phyloP scores from a whole-genome alignment of 257 asterid species.

The Solanum ahanhuiri region DNA sequence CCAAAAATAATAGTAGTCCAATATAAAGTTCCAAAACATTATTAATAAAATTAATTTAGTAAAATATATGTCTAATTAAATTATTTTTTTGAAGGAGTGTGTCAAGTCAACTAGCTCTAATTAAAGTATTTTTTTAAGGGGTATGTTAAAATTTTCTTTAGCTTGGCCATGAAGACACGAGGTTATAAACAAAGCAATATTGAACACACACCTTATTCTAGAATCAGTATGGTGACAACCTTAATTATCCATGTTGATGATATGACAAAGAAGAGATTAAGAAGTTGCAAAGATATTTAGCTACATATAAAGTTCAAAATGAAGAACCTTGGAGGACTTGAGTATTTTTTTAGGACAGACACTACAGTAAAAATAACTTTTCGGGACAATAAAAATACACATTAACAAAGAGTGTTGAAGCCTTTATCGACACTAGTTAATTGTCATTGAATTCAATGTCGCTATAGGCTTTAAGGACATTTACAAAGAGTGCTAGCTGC shows the following conservation, averaged over 20 bases:
- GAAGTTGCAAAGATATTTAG: not conserved
- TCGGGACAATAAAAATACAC: not conserved
- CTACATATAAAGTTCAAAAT: not conserved
- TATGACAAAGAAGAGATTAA: not conserved
- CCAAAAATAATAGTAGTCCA: not conserved
- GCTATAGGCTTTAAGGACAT: not conserved
- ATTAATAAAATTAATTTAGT: not conserved
- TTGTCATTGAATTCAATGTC: not conserved
- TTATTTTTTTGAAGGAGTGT: not conserved
- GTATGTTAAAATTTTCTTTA: not conserved
- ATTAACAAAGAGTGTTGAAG: not conserved
- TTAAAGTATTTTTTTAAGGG: not conserved
- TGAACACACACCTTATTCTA: not conserved
- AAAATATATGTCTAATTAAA: no score
- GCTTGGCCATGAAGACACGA: not conserved
- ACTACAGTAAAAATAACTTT: no score
- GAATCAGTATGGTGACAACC: not conserved
- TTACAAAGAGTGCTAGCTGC: not conserved
- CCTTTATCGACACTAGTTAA: not conserved
- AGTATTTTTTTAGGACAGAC: not conserved
- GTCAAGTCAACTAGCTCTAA: not conserved
- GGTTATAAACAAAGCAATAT: not conserved
- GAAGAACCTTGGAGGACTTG: not conserved
- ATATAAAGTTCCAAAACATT: not conserved
- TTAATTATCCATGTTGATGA: not conserved